Conservation (phyloP, 2,329 filamentous ascomycete genomes). For the Bimuria novae-zelandiae region DNA sequence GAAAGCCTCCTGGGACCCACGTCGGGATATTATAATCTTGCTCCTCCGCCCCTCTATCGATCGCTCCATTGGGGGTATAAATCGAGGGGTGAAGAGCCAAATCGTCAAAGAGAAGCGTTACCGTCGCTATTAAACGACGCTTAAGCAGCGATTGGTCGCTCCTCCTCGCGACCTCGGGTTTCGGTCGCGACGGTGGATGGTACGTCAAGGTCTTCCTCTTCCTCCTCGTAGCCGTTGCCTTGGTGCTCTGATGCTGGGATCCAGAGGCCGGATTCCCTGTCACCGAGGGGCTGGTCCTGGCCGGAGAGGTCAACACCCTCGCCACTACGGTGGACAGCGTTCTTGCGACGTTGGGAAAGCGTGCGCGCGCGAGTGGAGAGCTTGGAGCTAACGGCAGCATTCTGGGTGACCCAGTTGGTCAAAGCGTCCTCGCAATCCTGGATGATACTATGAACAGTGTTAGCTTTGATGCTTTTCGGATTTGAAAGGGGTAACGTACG, state of each 20-base stretch:
- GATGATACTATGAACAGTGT: conserved; percentile 69
- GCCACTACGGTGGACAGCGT: conserved; percentile 63
- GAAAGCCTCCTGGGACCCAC: neutral
- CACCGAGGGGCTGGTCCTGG: conserved; percentile 75
- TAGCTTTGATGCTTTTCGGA: conserved; percentile 14
- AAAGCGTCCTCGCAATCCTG: conserved; percentile 98
- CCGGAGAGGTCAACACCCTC: conserved; percentile 81
- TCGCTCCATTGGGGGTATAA: conserved; percentile 42
- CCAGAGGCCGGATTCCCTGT: conserved; percentile 77
- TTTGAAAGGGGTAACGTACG: conserved; percentile 46
- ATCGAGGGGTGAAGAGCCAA: conserved; percentile 29
- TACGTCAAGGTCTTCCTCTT: conserved; percentile 62
- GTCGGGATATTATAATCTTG: neutral
- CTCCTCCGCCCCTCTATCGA: too few species aligned
- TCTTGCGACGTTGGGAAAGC: conserved; percentile 75
- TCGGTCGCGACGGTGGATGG: conserved; percentile 47
- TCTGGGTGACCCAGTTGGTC: conserved; percentile 93
- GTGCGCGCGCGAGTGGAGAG: conserved; percentile 86
- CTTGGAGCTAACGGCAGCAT: conserved; percentile 84
- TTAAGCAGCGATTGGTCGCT: conserved; percentile 45
- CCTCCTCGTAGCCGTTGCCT: conserved; percentile 66
- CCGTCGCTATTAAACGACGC: conserved; percentile 22
- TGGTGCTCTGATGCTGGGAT: conserved; percentile 73
- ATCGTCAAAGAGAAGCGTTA: conserved; percentile 32
- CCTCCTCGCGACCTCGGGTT: conserved; percentile 54